These are phyloP conservation scores for Eutrema heterophyllum DNA, from an alignment of 345 rosid species.

Conservation along the genomic window DNA sequence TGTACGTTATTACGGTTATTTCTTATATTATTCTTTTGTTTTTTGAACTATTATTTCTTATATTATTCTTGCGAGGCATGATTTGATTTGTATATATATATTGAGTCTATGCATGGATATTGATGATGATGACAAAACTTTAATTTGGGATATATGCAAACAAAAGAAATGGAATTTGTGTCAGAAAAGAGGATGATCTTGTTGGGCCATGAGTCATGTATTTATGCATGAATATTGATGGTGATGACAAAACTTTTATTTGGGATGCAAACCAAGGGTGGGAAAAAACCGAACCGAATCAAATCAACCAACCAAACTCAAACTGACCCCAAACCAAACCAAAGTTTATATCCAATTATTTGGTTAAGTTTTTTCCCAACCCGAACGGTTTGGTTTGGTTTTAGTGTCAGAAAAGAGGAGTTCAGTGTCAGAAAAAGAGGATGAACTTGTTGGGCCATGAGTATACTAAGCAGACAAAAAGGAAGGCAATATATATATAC, in stretches of 20 bases:
- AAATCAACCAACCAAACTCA: too few relatives aligned
- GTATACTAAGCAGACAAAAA: conserved; percentile 3
- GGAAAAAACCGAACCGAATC: too few relatives aligned
- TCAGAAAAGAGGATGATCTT: not conserved
- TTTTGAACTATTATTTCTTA: too few relatives aligned
- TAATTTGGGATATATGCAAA: not conserved
- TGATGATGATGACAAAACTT: conserved; percentile 5
- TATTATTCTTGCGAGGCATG: too few relatives aligned
- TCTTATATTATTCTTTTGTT: not conserved
- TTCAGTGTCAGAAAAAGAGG: too few relatives aligned
- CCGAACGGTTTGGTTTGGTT: too few relatives aligned
- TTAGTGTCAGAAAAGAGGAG: too few relatives aligned
- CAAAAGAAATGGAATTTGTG: not conserved
- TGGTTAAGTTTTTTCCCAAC: too few relatives aligned
- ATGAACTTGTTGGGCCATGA: conserved; percentile 1
- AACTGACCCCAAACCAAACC: too few relatives aligned
- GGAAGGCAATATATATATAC: not conserved
- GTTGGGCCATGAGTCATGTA: not conserved
- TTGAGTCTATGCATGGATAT: not conserved
- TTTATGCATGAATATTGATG: not conserved
- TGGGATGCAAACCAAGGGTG: not conserved
- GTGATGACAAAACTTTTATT: not conserved
- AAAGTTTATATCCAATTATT: too few relatives aligned
- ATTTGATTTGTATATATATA: too few relatives aligned
- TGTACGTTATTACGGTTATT: not conserved